Evolutionary conservation across 768 basidiomycete genomes (phyloP).

Genomic region (Suillus sp.): DNA sequence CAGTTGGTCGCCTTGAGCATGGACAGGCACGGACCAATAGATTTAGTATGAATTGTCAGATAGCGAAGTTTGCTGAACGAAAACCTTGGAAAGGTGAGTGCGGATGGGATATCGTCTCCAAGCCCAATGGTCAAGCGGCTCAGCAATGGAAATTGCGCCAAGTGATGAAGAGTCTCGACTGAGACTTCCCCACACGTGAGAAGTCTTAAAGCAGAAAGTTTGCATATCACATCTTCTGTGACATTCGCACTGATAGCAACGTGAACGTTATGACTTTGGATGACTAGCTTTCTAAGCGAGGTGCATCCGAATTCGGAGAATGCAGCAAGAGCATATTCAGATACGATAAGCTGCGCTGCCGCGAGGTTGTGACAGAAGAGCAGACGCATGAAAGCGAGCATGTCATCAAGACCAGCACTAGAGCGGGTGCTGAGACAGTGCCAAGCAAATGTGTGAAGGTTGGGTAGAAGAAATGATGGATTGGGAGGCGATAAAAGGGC

Average conservation of each 20-base stretch:
- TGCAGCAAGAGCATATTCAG: conserved; percentile 1
- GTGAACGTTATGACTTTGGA: neutral
- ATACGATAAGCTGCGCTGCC: neutral
- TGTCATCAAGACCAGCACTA: conserved; percentile 21
- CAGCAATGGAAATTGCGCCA: conserved; percentile 6
- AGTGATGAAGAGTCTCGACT: neutral
- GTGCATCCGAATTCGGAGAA: conserved; percentile 3
- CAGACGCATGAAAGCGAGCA: conserved; percentile 26
- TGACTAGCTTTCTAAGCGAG: conserved; percentile 4
- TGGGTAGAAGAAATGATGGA: conserved; percentile 25
- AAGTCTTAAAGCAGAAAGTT: neutral
- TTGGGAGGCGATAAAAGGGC: conserved; percentile 20
- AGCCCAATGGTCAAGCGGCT: conserved; percentile 4
- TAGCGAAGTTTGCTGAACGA: conserved; percentile 8
- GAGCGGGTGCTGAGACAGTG: conserved; percentile 10
- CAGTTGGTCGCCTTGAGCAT: conserved; percentile 7
- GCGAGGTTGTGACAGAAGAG: conserved; percentile 21
- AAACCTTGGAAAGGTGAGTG: neutral
- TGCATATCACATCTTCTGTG: conserved; percentile 1
- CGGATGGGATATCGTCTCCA: neutral
- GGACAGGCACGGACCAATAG: conserved; percentile 5
- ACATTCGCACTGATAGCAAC: conserved; percentile 5
- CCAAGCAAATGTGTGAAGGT: conserved; percentile 28
- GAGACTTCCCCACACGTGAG: conserved; percentile 4
- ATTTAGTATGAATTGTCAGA: conserved; percentile 4